Conservation (phyloP, 108 stramenopile species). For the Mayamaea pseudoterrestris region DNA sequence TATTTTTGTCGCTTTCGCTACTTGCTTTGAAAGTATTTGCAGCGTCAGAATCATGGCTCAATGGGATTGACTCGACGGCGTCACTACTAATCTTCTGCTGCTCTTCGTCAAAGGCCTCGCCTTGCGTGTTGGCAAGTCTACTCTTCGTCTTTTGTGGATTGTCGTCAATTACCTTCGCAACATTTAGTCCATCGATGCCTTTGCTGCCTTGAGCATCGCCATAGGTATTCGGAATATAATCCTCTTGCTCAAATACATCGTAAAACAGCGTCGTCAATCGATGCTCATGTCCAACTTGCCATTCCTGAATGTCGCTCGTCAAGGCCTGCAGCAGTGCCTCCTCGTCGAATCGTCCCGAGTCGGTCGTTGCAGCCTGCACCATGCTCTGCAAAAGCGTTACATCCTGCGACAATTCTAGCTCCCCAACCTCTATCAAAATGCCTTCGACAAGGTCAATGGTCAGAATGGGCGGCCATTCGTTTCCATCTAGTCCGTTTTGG, state of each 20-base stretch:
- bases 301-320: slow-evolving; percentile 4
- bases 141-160: too few relatives aligned
- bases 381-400: slow-evolving; percentile 1
- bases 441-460: slow-evolving; percentile 2
- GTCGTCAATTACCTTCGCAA: too few relatives aligned
- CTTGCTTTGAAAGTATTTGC: not conserved
- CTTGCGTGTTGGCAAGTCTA: not conserved
- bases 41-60: slow-evolving; percentile 1
- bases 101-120: not conserved
- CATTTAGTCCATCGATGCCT: too few relatives aligned
- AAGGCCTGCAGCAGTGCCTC: slow-evolving; percentile 5
- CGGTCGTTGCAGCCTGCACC: slow-evolving; percentile 5
- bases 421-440: slow-evolving; percentile 4
- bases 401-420: slow-evolving; percentile 4
- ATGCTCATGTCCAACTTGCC: slow-evolving; percentile 19
- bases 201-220: too few relatives aligned
- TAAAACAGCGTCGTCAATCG: slow-evolving; percentile 11
- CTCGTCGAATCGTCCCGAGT: slow-evolving; percentile 2
- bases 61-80: not conserved
- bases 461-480: slow-evolving; percentile 1
- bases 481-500: too few relatives aligned
- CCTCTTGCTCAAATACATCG: slow-evolving; percentile 17
- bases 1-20: not conserved
- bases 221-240: not conserved
- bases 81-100: too few relatives aligned